A percentile compares a stretch with the other conserved stretches of the same genome.
phyloP scores from a whole-genome alignment of 257 asterid genomes.

The Nicotiana sylvestris region DNA sequence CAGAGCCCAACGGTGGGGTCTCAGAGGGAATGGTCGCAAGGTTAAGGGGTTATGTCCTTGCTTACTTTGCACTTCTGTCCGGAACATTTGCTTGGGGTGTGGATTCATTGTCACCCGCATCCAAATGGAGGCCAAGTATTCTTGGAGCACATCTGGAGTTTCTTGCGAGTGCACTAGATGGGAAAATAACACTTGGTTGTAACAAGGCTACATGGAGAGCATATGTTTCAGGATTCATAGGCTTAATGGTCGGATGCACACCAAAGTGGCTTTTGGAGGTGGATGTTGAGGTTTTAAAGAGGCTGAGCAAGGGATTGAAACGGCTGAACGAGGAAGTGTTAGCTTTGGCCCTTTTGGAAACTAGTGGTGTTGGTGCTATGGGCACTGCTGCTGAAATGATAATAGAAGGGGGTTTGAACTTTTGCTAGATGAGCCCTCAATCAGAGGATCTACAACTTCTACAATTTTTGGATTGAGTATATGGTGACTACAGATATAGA shows the following conservation, averaged over 20 bases:
- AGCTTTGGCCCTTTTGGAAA: constrained; percentile 71
- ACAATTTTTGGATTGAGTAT: not conserved
- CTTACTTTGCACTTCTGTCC: constrained; percentile 59
- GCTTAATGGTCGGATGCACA: constrained; percentile 78
- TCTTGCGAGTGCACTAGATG: constrained; percentile 71
- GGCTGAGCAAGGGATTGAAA: constrained; percentile 71
- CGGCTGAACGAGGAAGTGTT: constrained; percentile 82
- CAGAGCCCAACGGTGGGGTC: constrained; percentile 36
- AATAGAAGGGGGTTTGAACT: constrained; percentile 47
- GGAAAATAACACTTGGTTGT: constrained; percentile 83
- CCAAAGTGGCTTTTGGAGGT: constrained; percentile 89
- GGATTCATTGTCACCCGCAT: constrained; percentile 47
- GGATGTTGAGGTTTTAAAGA: constrained; percentile 58
- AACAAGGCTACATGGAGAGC: constrained; percentile 79
- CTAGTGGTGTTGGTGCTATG: constrained; percentile 74
- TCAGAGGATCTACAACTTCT: not conserved
- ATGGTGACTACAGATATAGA: not conserved
- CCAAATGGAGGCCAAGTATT: constrained; percentile 48
- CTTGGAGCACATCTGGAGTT: constrained; percentile 66
- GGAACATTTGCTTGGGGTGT: constrained; percentile 86
- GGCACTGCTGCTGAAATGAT: constrained; percentile 95
- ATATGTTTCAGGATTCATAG: constrained; percentile 60
- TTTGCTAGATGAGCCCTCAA: not conserved
- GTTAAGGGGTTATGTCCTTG: constrained; percentile 86
- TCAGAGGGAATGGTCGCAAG: constrained; percentile 63